Base-by-base conservation (phyloP, 805 yeast genomes). In the Yamadazyma sp. region DNA sequence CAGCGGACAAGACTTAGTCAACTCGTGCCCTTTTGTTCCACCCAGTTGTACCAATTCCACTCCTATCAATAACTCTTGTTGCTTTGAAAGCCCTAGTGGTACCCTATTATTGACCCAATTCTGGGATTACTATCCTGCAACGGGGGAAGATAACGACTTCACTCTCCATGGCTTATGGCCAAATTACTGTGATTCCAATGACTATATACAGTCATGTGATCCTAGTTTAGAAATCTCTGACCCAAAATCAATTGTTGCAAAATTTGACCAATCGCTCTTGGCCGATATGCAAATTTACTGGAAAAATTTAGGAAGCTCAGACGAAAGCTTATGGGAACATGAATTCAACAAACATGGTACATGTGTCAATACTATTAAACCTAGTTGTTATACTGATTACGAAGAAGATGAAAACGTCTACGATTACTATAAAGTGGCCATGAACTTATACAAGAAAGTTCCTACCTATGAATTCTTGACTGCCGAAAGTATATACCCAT, bases 301-400 rank as follows among this genome's bases (percentile, higher is more conserved):
- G 71, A 58, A 84, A 44, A 52, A 59, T 44, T 53, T 54, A 50
- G 52, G 57, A 35, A 69, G 69, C 11, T 76, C 76, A 34, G 87
- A 87, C 10, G 81, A 77, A 40, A 59, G 71, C 6, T 53, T 67
- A 37, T 67, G 73, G 73, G 56, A 59, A 27, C 72, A 67, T 42
- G 72, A 67, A 46, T 67, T 48, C 52, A 67, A 67, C 52, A 67
- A 67, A 44, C 73, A 67, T 40, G 73, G 61, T 6, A 67, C 73
- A 3, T 67, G 73, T 46, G 59, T 67, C 45, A 60, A 57, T 22
- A 66, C 72, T 10, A 47, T 66, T 31, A 36, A 47, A 10, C 72
- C 73, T 13, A 31, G 41, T 7, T 67, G 73, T 40, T 67, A 64
- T 45, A 5, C 25, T 3, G 33, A 11, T 12, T 57, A 37, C 41